Conservation (phyloP, 371 early-diverging fungal genomes). For the Thermomucor indicae-seudaticae region DNA sequence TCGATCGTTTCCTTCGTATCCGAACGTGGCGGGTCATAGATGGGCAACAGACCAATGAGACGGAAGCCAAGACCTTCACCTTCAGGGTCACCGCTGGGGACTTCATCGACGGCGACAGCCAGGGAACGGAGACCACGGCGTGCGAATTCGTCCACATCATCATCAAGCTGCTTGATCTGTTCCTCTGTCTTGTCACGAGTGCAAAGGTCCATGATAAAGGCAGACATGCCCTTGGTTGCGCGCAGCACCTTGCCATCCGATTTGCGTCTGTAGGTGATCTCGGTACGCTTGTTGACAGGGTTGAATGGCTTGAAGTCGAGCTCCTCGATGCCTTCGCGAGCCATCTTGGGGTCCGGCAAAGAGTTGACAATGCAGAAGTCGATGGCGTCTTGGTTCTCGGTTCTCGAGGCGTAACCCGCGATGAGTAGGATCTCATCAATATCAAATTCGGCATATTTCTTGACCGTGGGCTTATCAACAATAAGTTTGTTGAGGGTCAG, state of each 20-base stretch:
- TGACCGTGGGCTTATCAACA: constrained; percentile 65
- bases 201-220: constrained; percentile 68
- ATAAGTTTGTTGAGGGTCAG: constrained; percentile 91
- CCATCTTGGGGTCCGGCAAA: constrained; percentile 50
- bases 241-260: constrained; percentile 62
- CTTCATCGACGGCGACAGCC: constrained; percentile 71
- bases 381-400: constrained; percentile 78
- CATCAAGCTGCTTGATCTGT: constrained; percentile 52
- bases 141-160: constrained; percentile 75
- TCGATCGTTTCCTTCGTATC: constrained; percentile 84
- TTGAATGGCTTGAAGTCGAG: constrained; percentile 86
- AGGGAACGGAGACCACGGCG: constrained; percentile 83
- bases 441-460: constrained; percentile 51
- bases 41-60: constrained; percentile 66
- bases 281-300: constrained; percentile 86
- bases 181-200: constrained; percentile 66
- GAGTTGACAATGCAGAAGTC: constrained; percentile 74
- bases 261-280: constrained; percentile 66
- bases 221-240: constrained; percentile 76
- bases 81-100: constrained; percentile 45
- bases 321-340: constrained; percentile 66
- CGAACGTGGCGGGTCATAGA: constrained; percentile 89
- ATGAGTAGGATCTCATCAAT: constrained; percentile 57
- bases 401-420: constrained; percentile 68
- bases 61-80: constrained; percentile 53